phyloP scores from a whole-genome alignment of 345 rosid species.

The Camelina laxa region DNA sequence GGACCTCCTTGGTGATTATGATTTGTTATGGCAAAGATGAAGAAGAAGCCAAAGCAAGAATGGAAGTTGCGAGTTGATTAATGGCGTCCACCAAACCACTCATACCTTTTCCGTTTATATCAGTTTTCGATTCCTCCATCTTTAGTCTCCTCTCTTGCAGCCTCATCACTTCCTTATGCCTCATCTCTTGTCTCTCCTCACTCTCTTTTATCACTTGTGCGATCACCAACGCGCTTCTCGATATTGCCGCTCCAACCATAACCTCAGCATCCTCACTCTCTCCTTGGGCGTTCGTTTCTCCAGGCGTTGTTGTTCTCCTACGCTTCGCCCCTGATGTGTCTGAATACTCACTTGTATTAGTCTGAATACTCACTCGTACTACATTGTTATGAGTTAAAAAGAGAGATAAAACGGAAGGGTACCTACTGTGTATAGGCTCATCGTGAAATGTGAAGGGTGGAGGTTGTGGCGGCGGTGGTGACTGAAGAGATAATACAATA shows the following conservation, averaged over 20 bases:
- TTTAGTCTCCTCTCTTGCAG: constrained; percentile 62
- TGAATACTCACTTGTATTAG: constrained; percentile 61
- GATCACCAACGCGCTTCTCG: constrained; percentile 63
- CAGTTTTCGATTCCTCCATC: constrained; percentile 67
- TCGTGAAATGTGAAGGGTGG: constrained; percentile 21
- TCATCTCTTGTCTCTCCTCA: constrained; percentile 64
- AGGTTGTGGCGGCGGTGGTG: constrained; percentile 32
- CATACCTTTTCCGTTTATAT: constrained; percentile 56
- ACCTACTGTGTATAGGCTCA: constrained; percentile 50
- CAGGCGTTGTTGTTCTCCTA: constrained; percentile 39
- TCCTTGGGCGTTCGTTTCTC: constrained; percentile 3
- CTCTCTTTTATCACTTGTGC: constrained; percentile 66
- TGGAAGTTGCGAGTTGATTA: constrained; percentile 75
- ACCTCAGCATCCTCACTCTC: not conserved
- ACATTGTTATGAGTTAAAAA: constrained; percentile 24
- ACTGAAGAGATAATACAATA: constrained; percentile 37
- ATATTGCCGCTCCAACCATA: constrained; percentile 58
- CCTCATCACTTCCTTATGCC: constrained; percentile 64
- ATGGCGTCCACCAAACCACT: constrained; percentile 68
- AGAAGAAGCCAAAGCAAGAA: constrained; percentile 60
- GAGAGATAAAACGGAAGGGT: constrained; percentile 33
- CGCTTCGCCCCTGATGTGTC: constrained; percentile 64
- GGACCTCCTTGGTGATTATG: constrained; percentile 26
- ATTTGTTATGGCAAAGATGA: constrained; percentile 14
- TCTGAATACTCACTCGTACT: constrained; percentile 57